These are phyloP conservation scores for Penicillium cosmopolitanum DNA, from an alignment of 495 filamentous ascomycete genomes.

Conservation along the genomic window DNA sequence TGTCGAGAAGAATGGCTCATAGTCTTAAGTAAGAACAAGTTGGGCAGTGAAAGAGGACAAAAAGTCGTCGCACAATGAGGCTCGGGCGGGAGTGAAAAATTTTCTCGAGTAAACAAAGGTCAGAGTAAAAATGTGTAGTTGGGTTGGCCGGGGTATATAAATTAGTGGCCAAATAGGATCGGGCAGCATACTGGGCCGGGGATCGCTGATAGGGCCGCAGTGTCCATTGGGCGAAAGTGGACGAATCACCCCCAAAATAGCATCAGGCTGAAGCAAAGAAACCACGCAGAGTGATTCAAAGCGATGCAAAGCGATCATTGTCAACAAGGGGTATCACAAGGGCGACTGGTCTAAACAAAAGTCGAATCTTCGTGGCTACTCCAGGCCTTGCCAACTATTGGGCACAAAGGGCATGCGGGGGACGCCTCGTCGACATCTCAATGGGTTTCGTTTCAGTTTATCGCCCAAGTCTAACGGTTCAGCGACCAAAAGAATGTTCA, in stretches of 20 bases:
- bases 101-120: conserved; percentile 27
- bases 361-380: conserved; percentile 10
- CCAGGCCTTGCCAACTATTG: conserved; percentile 14
- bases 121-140: conserved; percentile 16
- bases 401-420: conserved; percentile 14
- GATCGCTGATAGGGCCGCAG: conserved; percentile 30
- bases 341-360: conserved; percentile 3
- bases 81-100: conserved; percentile 9
- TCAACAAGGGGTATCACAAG: conserved; percentile 13
- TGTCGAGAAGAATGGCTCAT: conserved; percentile 24
- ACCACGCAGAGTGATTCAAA: conserved; percentile 11
- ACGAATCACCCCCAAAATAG: conserved; percentile 27
- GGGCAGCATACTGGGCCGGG: conserved; percentile 29
- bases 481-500: not conserved
- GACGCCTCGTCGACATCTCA: conserved; percentile 1
- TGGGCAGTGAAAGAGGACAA: conserved; percentile 17
- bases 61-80: conserved; percentile 13
- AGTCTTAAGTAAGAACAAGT: conserved; percentile 24
- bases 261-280: conserved; percentile 26
- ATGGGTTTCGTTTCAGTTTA: conserved; percentile 5
- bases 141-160: conserved; percentile 30
- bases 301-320: conserved; percentile 9
- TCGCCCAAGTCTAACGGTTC: not conserved
- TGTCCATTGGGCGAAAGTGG: conserved; percentile 26
- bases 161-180: conserved; percentile 21